Evolutionary conservation across 2,329 filamentous ascomycete genomes (phyloP).

Genomic region (Trichoderma sp.): DNA sequence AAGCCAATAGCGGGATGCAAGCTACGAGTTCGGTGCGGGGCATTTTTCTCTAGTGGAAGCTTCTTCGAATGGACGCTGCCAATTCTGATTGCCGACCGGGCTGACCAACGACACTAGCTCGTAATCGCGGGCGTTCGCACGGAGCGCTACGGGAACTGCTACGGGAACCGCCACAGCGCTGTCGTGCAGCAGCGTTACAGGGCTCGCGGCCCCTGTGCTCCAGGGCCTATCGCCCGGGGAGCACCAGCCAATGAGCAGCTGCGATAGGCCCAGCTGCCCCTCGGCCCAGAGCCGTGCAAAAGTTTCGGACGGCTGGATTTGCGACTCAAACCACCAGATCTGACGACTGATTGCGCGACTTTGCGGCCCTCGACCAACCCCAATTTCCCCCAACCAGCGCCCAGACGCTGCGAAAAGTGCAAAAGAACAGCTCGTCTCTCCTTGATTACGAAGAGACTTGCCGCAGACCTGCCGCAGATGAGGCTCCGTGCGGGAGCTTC

Average conservation of each 20-base stretch:
- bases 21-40: neutral
- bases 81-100: neutral
- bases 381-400: neutral
- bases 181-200: constrained; percentile 7
- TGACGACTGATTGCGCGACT: constrained; percentile 8
- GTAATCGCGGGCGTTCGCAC: neutral
- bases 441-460: neutral
- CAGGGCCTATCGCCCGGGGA: neutral
- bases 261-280: neutral
- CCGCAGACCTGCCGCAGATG: constrained; percentile 40
- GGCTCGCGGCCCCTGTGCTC: neutral
- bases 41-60: neutral
- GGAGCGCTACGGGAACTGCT: neutral
- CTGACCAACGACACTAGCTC: neutral
- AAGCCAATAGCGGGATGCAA: neutral
- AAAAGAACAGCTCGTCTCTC: neutral
- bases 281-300: constrained; percentile 20
- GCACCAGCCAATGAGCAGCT: constrained; percentile 15
- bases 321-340: constrained; percentile 8
- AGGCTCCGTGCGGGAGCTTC: constrained; percentile 56
- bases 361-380: neutral
- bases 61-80: neutral
- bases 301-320: constrained; percentile 23
- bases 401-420: neutral
- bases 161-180: constrained; percentile 4